These are phyloP conservation scores for Aspergillus carbonarius DNA, from an alignment of 2,329 filamentous ascomycete species.

Conservation along the genomic window DNA sequence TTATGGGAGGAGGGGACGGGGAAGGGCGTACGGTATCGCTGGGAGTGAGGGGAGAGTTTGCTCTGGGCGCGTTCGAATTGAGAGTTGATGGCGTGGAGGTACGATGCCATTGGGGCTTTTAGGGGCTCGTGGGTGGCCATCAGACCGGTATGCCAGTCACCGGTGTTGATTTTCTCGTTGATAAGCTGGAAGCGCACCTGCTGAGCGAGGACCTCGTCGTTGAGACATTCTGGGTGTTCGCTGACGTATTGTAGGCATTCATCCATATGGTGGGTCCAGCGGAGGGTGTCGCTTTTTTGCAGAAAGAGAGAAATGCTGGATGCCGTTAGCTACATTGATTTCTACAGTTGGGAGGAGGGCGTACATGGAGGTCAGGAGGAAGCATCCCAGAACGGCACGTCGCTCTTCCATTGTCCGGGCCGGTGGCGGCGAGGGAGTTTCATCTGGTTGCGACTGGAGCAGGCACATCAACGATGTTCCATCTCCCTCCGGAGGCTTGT, in stretches of 20 bases:
- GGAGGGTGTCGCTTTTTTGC: conserved; percentile 52
- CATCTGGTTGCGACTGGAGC: background rate
- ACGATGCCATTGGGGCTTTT: background rate
- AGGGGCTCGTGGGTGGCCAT: background rate
- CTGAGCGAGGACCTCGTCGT: conserved; percentile 50
- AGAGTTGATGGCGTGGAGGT: conserved; percentile 4
- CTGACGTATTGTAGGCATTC: conserved; percentile 53
- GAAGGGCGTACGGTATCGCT: background rate
- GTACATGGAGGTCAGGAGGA: conserved; percentile 44
- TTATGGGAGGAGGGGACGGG: background rate
- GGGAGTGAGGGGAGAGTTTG: background rate
- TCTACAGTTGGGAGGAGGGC: no score
- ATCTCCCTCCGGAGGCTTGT: background rate
- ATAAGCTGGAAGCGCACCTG: conserved; percentile 22
- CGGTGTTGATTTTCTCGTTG: conserved; percentile 5
- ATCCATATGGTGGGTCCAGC: conserved; percentile 60
- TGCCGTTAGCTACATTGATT: no score
- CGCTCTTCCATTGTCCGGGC: conserved; percentile 49
- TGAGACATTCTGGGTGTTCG: conserved; percentile 46
- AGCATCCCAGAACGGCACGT: conserved; percentile 51
- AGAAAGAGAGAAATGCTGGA: conserved; percentile 45
- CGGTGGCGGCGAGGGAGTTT: background rate
- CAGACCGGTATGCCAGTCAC: background rate
- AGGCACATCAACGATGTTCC: background rate
- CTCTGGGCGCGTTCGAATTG: background rate